Conservation (phyloP, 805 yeast genomes). For the Lipomyces yamadae region DNA sequence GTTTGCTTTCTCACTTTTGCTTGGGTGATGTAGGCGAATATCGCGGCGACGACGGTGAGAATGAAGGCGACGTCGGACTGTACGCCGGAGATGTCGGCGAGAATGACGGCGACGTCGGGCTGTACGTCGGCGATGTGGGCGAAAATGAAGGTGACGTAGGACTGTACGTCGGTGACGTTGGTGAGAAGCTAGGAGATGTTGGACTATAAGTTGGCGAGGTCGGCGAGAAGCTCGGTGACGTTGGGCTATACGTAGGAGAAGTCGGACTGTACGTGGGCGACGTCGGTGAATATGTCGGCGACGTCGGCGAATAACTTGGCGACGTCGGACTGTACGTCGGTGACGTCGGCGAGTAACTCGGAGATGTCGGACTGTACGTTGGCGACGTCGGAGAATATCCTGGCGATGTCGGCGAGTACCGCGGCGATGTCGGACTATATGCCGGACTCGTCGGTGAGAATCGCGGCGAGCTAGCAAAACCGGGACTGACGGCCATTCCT, state of each 20-base stretch:
- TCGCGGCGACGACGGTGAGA: conserved; percentile 72
- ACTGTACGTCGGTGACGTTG: conserved; percentile 72
- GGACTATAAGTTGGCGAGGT: conserved; percentile 72
- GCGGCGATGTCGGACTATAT: conserved; percentile 71
- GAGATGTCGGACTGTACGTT: conserved; percentile 73
- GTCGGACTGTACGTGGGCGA: conserved; percentile 77
- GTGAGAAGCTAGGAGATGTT: conserved; percentile 68
- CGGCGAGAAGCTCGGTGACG: conserved; percentile 79
- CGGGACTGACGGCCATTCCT: conserved; percentile 73
- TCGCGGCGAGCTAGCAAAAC: conserved; percentile 58
- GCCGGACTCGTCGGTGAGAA: conserved; percentile 60
- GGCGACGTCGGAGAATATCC: conserved; percentile 86
- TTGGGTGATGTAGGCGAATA: conserved; percentile 67
- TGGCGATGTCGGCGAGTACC: conserved; percentile 73
- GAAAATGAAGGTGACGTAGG: conserved; percentile 75
- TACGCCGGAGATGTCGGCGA: conserved; percentile 68
- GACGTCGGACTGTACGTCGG: conserved; percentile 62
- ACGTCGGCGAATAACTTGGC: conserved; percentile 67
- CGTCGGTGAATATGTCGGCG: conserved; percentile 68
- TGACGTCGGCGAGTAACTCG: conserved; percentile 69
- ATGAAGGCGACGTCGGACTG: conserved; percentile 74
- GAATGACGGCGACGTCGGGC: conserved; percentile 76
- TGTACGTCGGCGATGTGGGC: conserved; percentile 85
- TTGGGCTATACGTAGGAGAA: conserved; percentile 78
- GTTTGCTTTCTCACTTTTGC: conserved; percentile 37